Percentiles rank a stretch among this genome's conserved stretches.
Evolutionary conservation across 768 basidiomycete genomes (phyloP).

Genomic region (Termitomyces sp.): DNA sequence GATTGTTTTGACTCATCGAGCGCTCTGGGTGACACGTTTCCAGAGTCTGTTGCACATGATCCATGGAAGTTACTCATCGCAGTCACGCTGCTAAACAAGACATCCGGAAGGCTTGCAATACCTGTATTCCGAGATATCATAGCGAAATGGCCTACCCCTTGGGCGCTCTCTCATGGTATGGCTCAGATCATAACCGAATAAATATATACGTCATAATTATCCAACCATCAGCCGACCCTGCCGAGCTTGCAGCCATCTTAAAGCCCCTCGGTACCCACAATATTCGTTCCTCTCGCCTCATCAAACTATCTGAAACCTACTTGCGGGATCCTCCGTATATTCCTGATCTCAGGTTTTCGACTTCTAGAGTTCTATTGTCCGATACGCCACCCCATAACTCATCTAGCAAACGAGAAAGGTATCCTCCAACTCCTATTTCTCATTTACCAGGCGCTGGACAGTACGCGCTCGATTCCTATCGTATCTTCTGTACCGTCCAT

Average conservation of each 20-base stretch:
- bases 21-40: background rate
- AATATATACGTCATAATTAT: background rate
- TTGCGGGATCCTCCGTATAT: conserved; percentile 37
- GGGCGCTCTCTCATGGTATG: conserved; percentile 50
- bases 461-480: conserved; percentile 75
- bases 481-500: conserved; percentile 55
- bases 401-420: conserved; percentile 23
- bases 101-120: conserved; percentile 56
- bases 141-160: conserved; percentile 54
- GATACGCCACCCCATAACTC: background rate
- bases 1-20: background rate
- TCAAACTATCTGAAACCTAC: conserved; percentile 49
- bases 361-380: conserved; percentile 12
- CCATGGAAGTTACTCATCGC: conserved; percentile 73
- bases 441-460: conserved; percentile 62
- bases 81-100: conserved; percentile 67
- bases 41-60: conserved; percentile 49
- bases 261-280: conserved; percentile 57
- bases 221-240: conserved; percentile 32
- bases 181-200: background rate
- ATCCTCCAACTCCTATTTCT: conserved; percentile 47
- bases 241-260: conserved; percentile 42
- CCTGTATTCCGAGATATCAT: conserved; percentile 63
- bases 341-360: conserved; percentile 29
- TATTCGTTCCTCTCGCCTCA: conserved; percentile 52